These are phyloP conservation scores for Tetrastigma voinierianum DNA, from an alignment of 164 flowering plant species.

Conservation along the genomic window DNA sequence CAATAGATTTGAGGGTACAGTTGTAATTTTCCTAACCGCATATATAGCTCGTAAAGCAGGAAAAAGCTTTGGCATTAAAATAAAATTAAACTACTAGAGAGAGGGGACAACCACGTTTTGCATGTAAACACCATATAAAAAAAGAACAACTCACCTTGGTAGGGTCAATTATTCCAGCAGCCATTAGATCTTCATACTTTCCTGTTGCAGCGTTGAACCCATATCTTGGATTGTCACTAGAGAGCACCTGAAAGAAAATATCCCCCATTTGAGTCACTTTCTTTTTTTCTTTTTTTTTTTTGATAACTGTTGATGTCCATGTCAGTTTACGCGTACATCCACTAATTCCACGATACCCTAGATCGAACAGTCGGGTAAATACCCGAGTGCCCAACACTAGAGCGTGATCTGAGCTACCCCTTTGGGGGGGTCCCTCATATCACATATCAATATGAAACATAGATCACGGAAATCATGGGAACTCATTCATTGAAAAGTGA, in stretches of 20 bases:
- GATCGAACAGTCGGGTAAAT: no score
- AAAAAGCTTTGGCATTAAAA: background rate
- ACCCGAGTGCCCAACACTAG: no score
- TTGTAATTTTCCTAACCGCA: no score
- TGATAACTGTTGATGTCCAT: no score
- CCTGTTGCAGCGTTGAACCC: slow-evolving; percentile 99
- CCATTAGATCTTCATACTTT: slow-evolving; percentile 87
- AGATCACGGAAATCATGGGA: background rate
- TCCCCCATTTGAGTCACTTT: background rate
- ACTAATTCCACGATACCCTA: no score
- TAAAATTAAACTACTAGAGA: background rate
- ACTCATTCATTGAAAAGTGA: background rate
- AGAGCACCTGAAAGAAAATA: slow-evolving; percentile 57
- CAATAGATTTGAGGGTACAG: no score
- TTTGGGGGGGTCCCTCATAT: no score
- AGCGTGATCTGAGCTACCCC: no score
- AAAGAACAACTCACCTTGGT: slow-evolving; percentile 60
- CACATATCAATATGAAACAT: background rate
- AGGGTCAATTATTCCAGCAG: slow-evolving; percentile 95
- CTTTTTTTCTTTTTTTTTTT: no score
- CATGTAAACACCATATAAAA: background rate
- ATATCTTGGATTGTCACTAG: slow-evolving; percentile 63
- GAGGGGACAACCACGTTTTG: background rate
- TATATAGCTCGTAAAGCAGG: no score
- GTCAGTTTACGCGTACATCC: no score